Evolutionary conservation across 2,329 filamentous ascomycete genomes (phyloP).

Genomic region (Xylariaceae sp.): DNA sequence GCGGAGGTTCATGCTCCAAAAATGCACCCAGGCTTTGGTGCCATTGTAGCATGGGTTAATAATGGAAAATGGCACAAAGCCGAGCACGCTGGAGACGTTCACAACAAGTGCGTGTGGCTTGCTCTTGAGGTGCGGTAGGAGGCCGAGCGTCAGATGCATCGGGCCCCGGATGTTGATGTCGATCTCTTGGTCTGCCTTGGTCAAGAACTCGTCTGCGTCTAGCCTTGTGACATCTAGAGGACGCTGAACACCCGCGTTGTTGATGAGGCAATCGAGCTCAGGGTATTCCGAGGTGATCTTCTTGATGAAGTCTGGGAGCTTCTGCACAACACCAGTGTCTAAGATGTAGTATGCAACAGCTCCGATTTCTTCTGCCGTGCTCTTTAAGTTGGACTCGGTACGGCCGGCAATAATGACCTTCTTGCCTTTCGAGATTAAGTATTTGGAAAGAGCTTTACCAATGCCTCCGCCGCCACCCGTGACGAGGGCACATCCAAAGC

Average conservation of each 20-base stretch:
- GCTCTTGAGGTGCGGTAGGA: constrained; percentile 43
- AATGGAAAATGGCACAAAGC: constrained; percentile 46
- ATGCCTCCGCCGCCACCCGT: constrained; percentile 51
- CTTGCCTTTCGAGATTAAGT: constrained; percentile 41
- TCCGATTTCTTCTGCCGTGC: constrained; percentile 38
- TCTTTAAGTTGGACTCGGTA: constrained; percentile 48
- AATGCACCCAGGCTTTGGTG: constrained; percentile 56
- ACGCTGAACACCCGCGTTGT: constrained; percentile 56
- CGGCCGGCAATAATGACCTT: constrained; percentile 49
- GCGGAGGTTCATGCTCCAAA: constrained; percentile 51
- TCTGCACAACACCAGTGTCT: constrained; percentile 42
- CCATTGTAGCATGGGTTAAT: constrained; percentile 57
- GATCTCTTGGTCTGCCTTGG: constrained; percentile 52
- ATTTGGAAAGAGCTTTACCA: constrained; percentile 42
- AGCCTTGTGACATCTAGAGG: constrained; percentile 42
- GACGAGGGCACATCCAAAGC: constrained; percentile 41
- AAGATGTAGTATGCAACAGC: constrained; percentile 46
- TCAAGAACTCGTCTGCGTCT: constrained; percentile 37
- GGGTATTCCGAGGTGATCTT: constrained; percentile 44
- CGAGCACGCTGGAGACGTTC: constrained; percentile 51
- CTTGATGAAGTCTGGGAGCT: constrained; percentile 41
- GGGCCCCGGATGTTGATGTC: constrained; percentile 55
- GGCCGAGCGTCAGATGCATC: constrained; percentile 47
- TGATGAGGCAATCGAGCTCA: constrained; percentile 53
- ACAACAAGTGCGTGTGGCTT: constrained; percentile 40